Percentiles rank a stretch among this genome's conserved stretches.
phyloP scores from a whole-genome alignment of 192 early-diverging fungal genomes.

The Linnemannia schmuckeri region DNA sequence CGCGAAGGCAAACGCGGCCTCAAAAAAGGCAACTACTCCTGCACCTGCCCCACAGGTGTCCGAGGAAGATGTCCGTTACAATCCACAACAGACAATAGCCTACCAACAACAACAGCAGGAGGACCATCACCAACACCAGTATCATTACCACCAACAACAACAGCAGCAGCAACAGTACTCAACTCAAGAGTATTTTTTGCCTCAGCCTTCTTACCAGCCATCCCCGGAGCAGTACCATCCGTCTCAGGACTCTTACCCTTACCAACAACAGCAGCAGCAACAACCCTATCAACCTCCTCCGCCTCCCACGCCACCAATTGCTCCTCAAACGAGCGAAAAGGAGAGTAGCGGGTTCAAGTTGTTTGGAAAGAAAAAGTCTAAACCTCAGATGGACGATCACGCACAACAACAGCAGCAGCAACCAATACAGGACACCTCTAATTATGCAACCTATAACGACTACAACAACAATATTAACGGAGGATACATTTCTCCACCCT shows the following conservation, averaged over 20 bases:
- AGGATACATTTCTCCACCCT: slow-evolving; percentile 22
- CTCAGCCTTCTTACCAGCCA: slow-evolving; percentile 18
- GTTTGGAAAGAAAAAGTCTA: slow-evolving; percentile 35
- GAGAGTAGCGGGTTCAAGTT: slow-evolving; percentile 1
- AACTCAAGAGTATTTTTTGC: background rate
- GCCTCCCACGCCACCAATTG: background rate
- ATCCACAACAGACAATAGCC: background rate
- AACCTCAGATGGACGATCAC: slow-evolving; percentile 13
- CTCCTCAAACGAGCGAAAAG: background rate
- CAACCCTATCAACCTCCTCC: background rate
- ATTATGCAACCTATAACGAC: background rate
- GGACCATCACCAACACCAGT: background rate
- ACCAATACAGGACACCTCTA: background rate
- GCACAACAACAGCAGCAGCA: background rate
- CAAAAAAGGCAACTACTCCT: background rate
- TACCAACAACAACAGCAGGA: slow-evolving; percentile 21
- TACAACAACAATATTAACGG: background rate
- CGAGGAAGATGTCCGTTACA: background rate
- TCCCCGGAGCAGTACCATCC: slow-evolving; percentile 4
- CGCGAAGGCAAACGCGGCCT: background rate
- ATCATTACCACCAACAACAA: background rate
- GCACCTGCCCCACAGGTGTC: background rate
- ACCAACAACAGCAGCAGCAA: slow-evolving; percentile 1
- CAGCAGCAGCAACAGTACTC: slow-evolving; percentile 2
- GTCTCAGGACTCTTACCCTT: background rate